A percentile compares a stretch with the other conserved stretches of the same genome.
Conservation (phyloP, 805 yeast species). For the Hemisphaericaspora nanyangensis region DNA sequence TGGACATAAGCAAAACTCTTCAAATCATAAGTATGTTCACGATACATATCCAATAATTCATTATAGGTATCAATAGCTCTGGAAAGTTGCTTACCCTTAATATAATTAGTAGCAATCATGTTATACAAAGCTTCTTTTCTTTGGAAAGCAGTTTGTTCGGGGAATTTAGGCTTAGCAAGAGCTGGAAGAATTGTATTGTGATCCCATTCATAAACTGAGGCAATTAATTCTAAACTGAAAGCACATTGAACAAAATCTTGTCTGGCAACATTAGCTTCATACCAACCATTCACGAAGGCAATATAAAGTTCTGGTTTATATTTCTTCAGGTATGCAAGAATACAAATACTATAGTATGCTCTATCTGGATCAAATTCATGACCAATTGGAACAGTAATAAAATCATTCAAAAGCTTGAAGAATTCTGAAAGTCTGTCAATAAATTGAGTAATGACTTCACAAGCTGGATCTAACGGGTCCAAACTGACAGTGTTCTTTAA, state of each 20-base stretch:
- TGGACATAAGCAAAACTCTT: constrained; percentile 71
- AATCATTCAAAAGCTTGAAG: constrained; percentile 60
- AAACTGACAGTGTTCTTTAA: constrained; percentile 43
- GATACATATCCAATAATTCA: constrained; percentile 73
- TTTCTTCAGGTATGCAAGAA: constrained; percentile 73
- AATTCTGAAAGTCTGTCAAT: constrained; percentile 54
- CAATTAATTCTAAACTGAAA: constrained; percentile 70
- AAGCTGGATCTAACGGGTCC: constrained; percentile 65
- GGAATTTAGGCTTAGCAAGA: constrained; percentile 63
- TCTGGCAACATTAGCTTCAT: constrained; percentile 56
- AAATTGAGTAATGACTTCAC: constrained; percentile 44
- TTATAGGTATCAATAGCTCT: constrained; percentile 76
- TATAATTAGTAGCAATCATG: constrained; percentile 64
- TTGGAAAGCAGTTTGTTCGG: constrained; percentile 77
- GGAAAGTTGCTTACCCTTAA: constrained; percentile 70
- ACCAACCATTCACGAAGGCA: constrained; percentile 73
- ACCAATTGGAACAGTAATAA: constrained; percentile 71
- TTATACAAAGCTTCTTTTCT: constrained; percentile 71
- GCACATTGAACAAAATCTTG: constrained; percentile 79
- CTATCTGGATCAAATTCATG: constrained; percentile 85
- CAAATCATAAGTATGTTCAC: constrained; percentile 68
- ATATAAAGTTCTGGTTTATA: constrained; percentile 77
- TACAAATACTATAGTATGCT: constrained; percentile 71
- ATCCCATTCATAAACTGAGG: constrained; percentile 74
- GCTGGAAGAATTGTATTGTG: constrained; percentile 53